These are phyloP conservation scores for Saturnispora ahearnii DNA, from an alignment of 805 yeast species.

Conservation along the genomic window DNA sequence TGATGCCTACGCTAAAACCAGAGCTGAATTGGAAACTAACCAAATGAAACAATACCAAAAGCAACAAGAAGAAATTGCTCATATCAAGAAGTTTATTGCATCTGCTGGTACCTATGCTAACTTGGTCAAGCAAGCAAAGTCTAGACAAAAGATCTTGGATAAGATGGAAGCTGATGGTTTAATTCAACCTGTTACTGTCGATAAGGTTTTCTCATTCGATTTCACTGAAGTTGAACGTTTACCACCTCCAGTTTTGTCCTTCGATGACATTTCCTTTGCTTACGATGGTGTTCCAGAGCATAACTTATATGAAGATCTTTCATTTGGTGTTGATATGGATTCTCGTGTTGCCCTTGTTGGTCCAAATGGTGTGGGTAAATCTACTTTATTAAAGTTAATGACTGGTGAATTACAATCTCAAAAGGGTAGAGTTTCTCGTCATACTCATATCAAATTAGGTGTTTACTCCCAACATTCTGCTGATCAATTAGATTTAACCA, in stretches of 20 bases:
- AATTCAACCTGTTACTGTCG: slow-evolving; percentile 85
- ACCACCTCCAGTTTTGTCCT: slow-evolving; percentile 97
- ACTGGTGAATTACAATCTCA: slow-evolving; percentile 90
- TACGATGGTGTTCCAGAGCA: slow-evolving; percentile 79
- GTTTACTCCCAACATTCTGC: slow-evolving; percentile 99
- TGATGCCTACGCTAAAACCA: slow-evolving; percentile 92
- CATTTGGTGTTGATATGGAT: slow-evolving; percentile 99
- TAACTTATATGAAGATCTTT: slow-evolving; percentile 81
- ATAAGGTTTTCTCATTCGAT: slow-evolving; percentile 86
- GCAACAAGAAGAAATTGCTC: slow-evolving; percentile 98
- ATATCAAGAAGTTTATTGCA: slow-evolving; percentile 97
- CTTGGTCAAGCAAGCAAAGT: slow-evolving; percentile 96
- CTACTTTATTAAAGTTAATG: slow-evolving; percentile 91
- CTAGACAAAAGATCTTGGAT: slow-evolving; percentile 97
- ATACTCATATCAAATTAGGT: slow-evolving; percentile 95
- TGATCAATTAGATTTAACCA: slow-evolving; percentile 93
- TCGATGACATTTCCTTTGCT: slow-evolving; percentile 89
- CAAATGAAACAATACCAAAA: slow-evolving; percentile 96
- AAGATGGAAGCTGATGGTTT: slow-evolving; percentile 99
- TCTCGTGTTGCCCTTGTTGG: slow-evolving; percentile 97
- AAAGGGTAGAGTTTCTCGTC: slow-evolving; percentile 92
- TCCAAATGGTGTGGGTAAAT: slow-evolving; percentile 98
- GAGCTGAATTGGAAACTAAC: slow-evolving; percentile 87
- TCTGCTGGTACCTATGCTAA: slow-evolving; percentile 99
- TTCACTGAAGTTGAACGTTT: slow-evolving; percentile 94